phyloP scores from a whole-genome alignment of 2,329 filamentous ascomycete species.

The Xylaria polymorpha region DNA sequence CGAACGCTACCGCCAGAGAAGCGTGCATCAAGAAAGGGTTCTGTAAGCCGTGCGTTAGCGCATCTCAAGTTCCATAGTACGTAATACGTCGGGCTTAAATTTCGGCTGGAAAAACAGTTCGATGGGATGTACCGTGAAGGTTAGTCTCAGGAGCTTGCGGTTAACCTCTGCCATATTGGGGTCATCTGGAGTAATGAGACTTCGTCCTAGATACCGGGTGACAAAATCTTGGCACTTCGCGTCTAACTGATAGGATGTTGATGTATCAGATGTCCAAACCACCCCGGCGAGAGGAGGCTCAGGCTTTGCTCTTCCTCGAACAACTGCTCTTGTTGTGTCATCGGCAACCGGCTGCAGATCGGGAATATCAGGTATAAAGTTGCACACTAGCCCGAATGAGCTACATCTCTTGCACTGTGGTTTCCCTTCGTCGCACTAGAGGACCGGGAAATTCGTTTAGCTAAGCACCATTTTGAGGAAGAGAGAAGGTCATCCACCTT shows the following conservation, averaged over 20 bases:
- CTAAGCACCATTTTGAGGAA: background rate
- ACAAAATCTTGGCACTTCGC: conserved; percentile 57
- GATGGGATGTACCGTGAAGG: conserved; percentile 53
- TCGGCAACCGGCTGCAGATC: conserved; percentile 54
- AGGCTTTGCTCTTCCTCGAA: conserved; percentile 38
- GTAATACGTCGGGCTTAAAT: background rate
- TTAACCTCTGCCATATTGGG: conserved; percentile 54
- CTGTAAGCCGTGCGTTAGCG: conserved; percentile 41
- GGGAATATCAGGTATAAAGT: conserved; percentile 52
- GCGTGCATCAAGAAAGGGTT: conserved; percentile 61
- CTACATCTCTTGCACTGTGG: conserved; percentile 57
- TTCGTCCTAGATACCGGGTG: conserved; percentile 54
- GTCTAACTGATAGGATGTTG: conserved; percentile 52
- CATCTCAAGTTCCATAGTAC: background rate
- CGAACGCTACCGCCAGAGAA: conserved; percentile 55
- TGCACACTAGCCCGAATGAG: conserved; percentile 59
- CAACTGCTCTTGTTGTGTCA: conserved; percentile 39
- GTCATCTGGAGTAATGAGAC: conserved; percentile 54
- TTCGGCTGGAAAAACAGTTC: background rate
- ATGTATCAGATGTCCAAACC: conserved; percentile 46
- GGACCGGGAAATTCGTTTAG: background rate
- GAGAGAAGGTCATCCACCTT: conserved; percentile 52
- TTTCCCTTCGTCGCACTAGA: conserved; percentile 60
- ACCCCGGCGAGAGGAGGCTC: conserved; percentile 44
- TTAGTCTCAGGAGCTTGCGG: conserved; percentile 52